A percentile compares a stretch with the other conserved stretches of the same genome.
These are phyloP conservation scores for Grifola frondosa DNA, from an alignment of 1,284 basidiomycete genomes.

Conservation along the genomic window DNA sequence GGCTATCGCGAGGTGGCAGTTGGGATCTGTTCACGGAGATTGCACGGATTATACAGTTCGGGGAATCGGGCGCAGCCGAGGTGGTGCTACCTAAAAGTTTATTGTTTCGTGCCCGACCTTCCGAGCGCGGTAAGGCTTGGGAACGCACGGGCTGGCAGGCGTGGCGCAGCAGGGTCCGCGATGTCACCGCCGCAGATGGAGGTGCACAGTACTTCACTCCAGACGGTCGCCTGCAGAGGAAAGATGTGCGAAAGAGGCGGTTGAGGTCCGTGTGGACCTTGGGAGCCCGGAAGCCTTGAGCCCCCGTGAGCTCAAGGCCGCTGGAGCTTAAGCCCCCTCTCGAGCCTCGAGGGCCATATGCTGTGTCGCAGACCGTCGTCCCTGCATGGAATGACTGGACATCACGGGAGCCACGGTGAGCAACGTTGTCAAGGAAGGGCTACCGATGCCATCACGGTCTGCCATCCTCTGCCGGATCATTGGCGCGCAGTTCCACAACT, in stretches of 20 bases:
- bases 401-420: slow-evolving; percentile 28
- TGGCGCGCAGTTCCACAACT: slow-evolving; percentile 21
- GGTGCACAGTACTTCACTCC: no score
- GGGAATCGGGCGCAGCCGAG: slow-evolving; percentile 9
- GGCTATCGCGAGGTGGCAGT: no score
- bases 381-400: slow-evolving; percentile 19
- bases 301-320: no score
- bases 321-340: no score
- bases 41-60: slow-evolving; percentile 16
- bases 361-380: slow-evolving; percentile 20
- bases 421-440: slow-evolving; percentile 27
- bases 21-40: slow-evolving; percentile 23
- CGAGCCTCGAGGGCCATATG: no score
- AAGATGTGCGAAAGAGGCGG: no score
- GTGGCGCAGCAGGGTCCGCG: slow-evolving; percentile 20
- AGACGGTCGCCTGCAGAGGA: no score
- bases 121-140: slow-evolving; percentile 11
- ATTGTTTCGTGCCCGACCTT: slow-evolving; percentile 23
- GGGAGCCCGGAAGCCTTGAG: no score
- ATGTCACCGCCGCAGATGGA: no score
- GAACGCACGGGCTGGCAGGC: no score
- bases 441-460: slow-evolving; percentile 30
- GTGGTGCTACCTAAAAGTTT: slow-evolving; percentile 26
- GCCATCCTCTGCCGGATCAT: slow-evolving; percentile 27
- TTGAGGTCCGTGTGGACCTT: no score